Conservation (phyloP, 163 green algal genomes). For the Trebouxia gelatinosa region DNA sequence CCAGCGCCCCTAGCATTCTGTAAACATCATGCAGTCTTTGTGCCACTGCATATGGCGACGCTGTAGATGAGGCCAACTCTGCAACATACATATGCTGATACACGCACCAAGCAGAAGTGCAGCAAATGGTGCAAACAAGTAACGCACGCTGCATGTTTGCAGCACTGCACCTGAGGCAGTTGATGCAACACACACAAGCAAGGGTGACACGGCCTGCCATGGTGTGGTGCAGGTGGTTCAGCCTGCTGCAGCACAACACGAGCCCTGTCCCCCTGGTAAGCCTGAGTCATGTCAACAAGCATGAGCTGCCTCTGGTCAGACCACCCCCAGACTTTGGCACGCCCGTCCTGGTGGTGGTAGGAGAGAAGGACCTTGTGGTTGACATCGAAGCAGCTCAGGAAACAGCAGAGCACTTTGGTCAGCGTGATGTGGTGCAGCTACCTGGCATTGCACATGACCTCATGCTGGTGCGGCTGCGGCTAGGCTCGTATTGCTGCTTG, state of each 20-base stretch:
- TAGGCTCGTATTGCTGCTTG: not conserved
- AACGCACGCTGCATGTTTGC: not conserved
- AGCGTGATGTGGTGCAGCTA: slow-evolving; percentile 50
- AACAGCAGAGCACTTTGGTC: slow-evolving; percentile 39
- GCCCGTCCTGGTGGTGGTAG: slow-evolving; percentile 74
- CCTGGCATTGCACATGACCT: slow-evolving; percentile 68
- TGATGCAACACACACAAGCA: not conserved
- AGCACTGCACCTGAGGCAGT: not conserved
- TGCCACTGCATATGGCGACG: not conserved
- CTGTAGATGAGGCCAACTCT: not conserved
- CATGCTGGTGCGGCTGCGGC: slow-evolving; percentile 64
- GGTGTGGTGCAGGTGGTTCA: slow-evolving; percentile 59
- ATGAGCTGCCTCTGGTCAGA: slow-evolving; percentile 37
- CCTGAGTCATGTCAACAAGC: slow-evolving; percentile 47
- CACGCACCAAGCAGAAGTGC: too few relatives aligned
- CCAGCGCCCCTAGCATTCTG: not conserved
- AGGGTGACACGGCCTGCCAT: not conserved
- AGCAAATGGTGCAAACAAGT: not conserved
- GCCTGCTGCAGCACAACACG: slow-evolving; percentile 47
- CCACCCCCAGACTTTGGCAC: slow-evolving; percentile 35
- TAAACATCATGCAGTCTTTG: not conserved
- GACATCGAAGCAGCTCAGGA: slow-evolving; percentile 38
- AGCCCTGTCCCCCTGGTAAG: slow-evolving; percentile 61
- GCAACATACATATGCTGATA: not conserved
- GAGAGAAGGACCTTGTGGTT: slow-evolving; percentile 49